These are phyloP conservation scores for Alternaria solani DNA, from an alignment of 2,329 filamentous ascomycete species.

Conservation along the genomic window DNA sequence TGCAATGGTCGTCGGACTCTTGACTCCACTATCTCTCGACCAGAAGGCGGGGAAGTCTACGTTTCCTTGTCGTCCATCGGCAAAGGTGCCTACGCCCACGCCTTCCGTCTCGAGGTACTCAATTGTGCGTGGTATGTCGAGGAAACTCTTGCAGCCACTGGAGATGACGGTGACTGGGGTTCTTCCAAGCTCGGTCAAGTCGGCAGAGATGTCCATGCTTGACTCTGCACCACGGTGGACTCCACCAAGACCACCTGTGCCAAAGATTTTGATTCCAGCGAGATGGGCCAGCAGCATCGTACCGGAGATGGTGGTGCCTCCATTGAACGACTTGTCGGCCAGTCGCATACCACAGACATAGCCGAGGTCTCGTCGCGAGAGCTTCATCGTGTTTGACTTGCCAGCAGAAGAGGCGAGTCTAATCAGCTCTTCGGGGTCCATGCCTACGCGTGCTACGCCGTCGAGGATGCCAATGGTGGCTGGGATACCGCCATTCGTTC, in stretches of 20 bases:
- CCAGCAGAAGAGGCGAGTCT: conserved; percentile 72
- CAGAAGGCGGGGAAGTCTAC: conserved; percentile 95
- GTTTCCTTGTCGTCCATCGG: conserved; percentile 74
- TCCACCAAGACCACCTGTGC: conserved; percentile 91
- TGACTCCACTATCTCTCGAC: conserved; percentile 83
- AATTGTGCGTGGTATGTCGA: conserved; percentile 88
- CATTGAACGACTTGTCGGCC: conserved; percentile 74
- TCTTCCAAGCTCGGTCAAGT: conserved; percentile 90
- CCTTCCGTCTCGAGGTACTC: conserved; percentile 80
- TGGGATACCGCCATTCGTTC: conserved; percentile 78
- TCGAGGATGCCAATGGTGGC: conserved; percentile 90
- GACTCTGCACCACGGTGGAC: conserved; percentile 89
- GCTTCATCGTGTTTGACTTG: conserved; percentile 75
- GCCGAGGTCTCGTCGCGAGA: conserved; percentile 85
- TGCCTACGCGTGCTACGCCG: conserved; percentile 82
- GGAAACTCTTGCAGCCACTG: conserved; percentile 93
- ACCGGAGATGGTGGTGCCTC: conserved; percentile 90
- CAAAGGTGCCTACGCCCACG: conserved; percentile 87
- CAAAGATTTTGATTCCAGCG: conserved; percentile 91
- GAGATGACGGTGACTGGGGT: conserved; percentile 88
- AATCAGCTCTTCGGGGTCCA: conserved; percentile 75
- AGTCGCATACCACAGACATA: conserved; percentile 78
- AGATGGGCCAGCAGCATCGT: conserved; percentile 90
- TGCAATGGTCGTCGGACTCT: conserved; percentile 77
- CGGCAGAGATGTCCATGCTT: conserved; percentile 92